phyloP scores from a whole-genome alignment of 192 early-diverging fungal species.

The Entomortierella beljakovae region DNA sequence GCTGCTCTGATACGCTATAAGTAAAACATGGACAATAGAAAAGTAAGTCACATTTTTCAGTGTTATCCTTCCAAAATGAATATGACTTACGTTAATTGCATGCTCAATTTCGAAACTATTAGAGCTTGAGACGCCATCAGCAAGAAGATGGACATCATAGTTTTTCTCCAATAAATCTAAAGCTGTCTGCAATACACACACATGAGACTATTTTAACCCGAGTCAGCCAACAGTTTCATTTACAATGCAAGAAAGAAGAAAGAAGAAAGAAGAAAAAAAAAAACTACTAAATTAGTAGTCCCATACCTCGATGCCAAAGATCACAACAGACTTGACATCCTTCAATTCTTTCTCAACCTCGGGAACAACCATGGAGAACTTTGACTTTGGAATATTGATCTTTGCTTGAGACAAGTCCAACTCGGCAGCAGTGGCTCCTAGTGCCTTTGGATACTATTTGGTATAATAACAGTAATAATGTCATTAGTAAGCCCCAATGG shows the following conservation, averaged over 20 bases:
- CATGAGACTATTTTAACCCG: constrained; percentile 75
- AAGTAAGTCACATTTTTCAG: neutral
- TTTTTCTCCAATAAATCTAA: constrained; percentile 85
- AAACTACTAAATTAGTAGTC: neutral
- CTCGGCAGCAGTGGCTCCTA: constrained; percentile 83
- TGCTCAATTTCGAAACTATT: constrained; percentile 86
- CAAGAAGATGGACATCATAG: constrained; percentile 88
- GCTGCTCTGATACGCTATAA: constrained; percentile 64
- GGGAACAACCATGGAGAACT: constrained; percentile 89
- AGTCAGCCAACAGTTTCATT: neutral
- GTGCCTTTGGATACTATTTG: constrained; percentile 61
- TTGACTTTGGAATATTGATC: constrained; percentile 77
- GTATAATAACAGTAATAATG: neutral
- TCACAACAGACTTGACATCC: constrained; percentile 74
- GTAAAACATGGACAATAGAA: neutral
- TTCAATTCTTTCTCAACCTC: constrained; percentile 68
- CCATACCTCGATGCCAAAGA: constrained; percentile 91
- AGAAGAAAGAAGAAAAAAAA: neutral
- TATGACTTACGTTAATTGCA: constrained; percentile 73
- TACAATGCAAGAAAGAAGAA: neutral
- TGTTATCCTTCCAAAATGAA: neutral
- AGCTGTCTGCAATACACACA: constrained; percentile 95
- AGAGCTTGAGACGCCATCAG: constrained; percentile 93
- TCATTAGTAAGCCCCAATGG: too few relatives aligned
- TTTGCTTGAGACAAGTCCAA: constrained; percentile 76